Evolutionary conservation across 441 rosid genomes (phyloP).

Genomic region (Erodium moschatum): DNA sequence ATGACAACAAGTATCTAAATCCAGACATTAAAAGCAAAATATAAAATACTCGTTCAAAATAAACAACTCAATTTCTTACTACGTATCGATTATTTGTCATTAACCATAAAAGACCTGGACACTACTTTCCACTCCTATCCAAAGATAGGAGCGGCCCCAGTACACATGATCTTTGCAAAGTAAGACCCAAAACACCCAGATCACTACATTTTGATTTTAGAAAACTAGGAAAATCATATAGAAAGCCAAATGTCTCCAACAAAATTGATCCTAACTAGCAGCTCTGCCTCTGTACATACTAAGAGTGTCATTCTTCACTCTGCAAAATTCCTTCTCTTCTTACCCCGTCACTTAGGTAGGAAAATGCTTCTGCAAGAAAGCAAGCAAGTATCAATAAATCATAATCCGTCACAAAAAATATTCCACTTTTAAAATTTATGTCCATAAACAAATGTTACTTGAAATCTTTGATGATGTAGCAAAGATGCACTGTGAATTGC

Average conservation of each 20-base stretch:
- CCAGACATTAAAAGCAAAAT: too few species aligned
- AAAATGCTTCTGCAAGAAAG: background rate
- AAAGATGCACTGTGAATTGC: background rate
- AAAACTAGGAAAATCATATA: background rate
- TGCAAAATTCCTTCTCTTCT: background rate
- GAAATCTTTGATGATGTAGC: background rate
- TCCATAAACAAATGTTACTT: background rate
- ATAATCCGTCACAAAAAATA: too few species aligned
- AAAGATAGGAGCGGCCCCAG: background rate
- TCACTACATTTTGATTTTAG: background rate
- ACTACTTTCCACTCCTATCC: background rate
- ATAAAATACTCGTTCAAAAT: too few species aligned
- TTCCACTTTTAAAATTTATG: too few species aligned
- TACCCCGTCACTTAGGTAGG: background rate
- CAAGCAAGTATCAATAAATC: background rate
- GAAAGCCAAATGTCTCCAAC: background rate
- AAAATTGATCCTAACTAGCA: conserved; percentile 10
- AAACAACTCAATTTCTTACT: too few species aligned
- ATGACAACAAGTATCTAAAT: too few species aligned
- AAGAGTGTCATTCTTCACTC: background rate
- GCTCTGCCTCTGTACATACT: background rate
- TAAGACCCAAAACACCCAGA: background rate
- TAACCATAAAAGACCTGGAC: background rate
- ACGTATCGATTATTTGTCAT: too few species aligned
- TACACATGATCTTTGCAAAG: background rate